These are phyloP conservation scores for Globisporangium alternatum DNA, from an alignment of 352 stramenopile species.

Conservation along the genomic window DNA sequence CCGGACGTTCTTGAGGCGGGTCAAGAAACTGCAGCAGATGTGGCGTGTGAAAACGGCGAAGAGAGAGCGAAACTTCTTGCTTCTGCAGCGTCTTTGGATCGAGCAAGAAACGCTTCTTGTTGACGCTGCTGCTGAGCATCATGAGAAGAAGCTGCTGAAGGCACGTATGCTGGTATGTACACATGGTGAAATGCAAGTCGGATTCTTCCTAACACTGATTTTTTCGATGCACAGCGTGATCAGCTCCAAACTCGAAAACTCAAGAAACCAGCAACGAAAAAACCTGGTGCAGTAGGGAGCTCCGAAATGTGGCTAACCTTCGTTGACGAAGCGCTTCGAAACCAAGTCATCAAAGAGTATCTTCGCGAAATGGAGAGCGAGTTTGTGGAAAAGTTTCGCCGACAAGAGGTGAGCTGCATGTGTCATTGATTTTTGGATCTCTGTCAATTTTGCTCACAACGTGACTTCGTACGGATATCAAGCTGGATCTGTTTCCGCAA, in stretches of 20 bases:
- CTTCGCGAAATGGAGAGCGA: conserved; percentile 37
- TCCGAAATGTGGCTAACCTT: conserved; percentile 47
- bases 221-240: conserved; percentile 1
- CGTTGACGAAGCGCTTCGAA: conserved; percentile 33
- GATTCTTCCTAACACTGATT: neutral
- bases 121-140: conserved; percentile 41
- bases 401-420: conserved; percentile 36
- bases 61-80: conserved; percentile 29
- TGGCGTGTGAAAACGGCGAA: conserved; percentile 49
- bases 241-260: conserved; percentile 19
- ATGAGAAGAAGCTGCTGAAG: conserved; percentile 34
- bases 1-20: conserved; percentile 43
- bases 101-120: conserved; percentile 48
- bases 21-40: conserved; percentile 51
- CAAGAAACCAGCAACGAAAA: conserved; percentile 19
- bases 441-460: neutral
- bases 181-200: neutral
- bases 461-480: neutral
- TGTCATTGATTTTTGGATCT: neutral
- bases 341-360: conserved; percentile 37
- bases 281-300: neutral
- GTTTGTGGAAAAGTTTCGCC: conserved; percentile 34
- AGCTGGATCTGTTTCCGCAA: conserved; percentile 59
- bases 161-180: conserved; percentile 14
- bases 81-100: conserved; percentile 48